A percentile compares a stretch with the other conserved stretches of the same genome.
Conservation (phyloP, 164 flowering plant genomes). For the Macadamia tetraphylla region DNA sequence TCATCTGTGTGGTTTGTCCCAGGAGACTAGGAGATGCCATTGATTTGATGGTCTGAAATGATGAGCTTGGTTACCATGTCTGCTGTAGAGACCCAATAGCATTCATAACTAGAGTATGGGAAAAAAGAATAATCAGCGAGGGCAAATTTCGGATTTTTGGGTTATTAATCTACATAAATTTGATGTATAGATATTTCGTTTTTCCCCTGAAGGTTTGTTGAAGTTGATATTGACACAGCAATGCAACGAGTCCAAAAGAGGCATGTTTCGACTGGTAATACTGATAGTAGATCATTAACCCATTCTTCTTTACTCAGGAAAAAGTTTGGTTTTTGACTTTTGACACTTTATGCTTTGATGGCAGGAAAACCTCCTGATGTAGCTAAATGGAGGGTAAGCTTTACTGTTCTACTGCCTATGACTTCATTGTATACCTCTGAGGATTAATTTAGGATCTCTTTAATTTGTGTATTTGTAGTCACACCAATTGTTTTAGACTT, state of each 20-base stretch:
- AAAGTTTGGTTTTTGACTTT: neutral
- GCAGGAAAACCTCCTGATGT: conserved; percentile 71
- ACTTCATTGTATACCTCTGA: neutral
- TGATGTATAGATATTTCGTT: neutral
- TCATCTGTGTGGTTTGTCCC: neutral
- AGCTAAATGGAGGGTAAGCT: conserved; percentile 84
- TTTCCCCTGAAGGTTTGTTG: conserved; percentile 61
- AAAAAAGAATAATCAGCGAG: neutral
- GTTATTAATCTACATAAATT: neutral
- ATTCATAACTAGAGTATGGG: neutral
- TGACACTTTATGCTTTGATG: neutral
- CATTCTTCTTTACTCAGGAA: no score
- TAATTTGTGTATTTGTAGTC: neutral
- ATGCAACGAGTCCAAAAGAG: conserved; percentile 75
- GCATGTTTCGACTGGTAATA: conserved; percentile 65
- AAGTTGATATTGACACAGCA: conserved; percentile 64
- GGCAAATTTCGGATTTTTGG: neutral
- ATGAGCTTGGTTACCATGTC: neutral
- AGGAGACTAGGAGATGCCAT: neutral
- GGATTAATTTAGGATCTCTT: no score
- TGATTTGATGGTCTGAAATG: neutral
- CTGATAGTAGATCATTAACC: neutral
- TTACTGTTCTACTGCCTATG: neutral
- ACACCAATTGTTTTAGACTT: neutral
- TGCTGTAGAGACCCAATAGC: no score